Conservation (phyloP, 371 early-diverging fungal species). For the Apophysomyces elegans region DNA sequence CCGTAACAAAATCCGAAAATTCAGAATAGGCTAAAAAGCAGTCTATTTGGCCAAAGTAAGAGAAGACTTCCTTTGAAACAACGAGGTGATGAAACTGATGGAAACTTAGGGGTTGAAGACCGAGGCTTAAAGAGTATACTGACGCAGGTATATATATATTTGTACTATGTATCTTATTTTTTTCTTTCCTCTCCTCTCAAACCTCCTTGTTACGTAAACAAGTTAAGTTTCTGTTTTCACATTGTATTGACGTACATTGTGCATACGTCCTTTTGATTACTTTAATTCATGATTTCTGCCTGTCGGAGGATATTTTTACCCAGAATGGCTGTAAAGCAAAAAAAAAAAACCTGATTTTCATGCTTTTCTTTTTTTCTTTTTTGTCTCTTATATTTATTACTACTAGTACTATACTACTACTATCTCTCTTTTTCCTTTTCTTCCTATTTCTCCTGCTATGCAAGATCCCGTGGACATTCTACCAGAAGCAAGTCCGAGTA, state of each 20-base stretch:
- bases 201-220: constrained; percentile 8
- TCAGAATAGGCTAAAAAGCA: too few relatives aligned
- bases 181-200: neutral
- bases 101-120: too few relatives aligned
- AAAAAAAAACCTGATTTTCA: neutral
- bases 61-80: neutral
- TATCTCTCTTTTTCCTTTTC: neutral
- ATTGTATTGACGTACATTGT: neutral
- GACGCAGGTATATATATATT: neutral
- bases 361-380: neutral
- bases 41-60: neutral
- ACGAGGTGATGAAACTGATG: neutral
- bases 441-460: neutral
- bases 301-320: constrained; percentile 9
- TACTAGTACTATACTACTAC: neutral
- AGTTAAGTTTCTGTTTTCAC: neutral
- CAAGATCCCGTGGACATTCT: constrained; percentile 15
- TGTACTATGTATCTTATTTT: neutral
- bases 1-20: too few relatives aligned
- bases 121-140: too few relatives aligned
- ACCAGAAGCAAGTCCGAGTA: constrained; percentile 10
- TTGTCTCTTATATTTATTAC: neutral
- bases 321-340: neutral
- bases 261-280: too few relatives aligned
- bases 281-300: neutral